Conservation (phyloP, 129 eudicot genomes). For the Deinandra increscens region DNA sequence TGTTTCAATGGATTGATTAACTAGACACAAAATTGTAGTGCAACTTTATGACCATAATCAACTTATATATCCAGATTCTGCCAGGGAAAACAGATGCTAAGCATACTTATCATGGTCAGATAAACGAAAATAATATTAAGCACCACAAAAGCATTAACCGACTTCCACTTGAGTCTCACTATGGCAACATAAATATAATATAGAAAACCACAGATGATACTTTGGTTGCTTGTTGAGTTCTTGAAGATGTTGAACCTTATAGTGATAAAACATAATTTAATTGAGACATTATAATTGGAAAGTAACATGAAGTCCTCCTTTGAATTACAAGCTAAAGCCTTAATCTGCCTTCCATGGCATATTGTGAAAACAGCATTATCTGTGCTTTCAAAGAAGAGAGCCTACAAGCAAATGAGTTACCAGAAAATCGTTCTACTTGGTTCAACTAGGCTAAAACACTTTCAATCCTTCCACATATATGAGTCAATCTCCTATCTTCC, state of each 20-base stretch:
- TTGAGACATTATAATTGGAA: not conserved
- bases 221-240: not conserved
- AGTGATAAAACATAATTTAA: not conserved
- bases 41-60: conserved; percentile 13
- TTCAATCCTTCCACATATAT: not conserved
- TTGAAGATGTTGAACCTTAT: not conserved
- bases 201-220: conserved; percentile 14
- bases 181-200: conserved; percentile 2
- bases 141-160: conserved; percentile 16
- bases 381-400: not conserved
- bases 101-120: conserved; percentile 3
- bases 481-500: not conserved
- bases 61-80: not conserved
- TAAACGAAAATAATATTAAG: conserved; percentile 2
- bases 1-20: conserved; percentile 12
- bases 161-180: conserved; percentile 16
- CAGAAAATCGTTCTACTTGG: not conserved
- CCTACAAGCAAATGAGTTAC: not conserved
- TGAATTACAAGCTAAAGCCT: not conserved
- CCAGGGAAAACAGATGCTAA: conserved; percentile 4
- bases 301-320: not conserved
- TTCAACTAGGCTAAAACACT: not conserved
- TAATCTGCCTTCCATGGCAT: not conserved
- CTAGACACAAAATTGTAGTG: conserved; percentile 1
- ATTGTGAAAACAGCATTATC: conserved; percentile 3